Evolutionary conservation across 1,284 basidiomycete genomes (phyloP).

Genomic region (Ceratobasidium sp.): DNA sequence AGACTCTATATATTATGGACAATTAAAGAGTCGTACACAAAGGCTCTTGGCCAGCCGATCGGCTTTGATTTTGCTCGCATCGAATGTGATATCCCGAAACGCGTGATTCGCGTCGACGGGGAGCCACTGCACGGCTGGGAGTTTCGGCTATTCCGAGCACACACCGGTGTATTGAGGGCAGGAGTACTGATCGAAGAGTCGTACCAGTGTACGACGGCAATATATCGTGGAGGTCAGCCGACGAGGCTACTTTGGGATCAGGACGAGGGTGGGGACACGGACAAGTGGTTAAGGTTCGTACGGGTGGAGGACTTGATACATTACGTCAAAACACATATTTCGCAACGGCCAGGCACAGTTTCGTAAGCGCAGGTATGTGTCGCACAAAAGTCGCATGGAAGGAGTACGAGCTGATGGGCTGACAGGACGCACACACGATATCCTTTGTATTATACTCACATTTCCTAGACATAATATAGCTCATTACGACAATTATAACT

Average conservation of each 20-base stretch:
- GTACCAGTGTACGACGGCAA: conserved; percentile 44
- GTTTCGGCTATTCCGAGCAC: conserved; percentile 79
- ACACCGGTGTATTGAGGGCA: conserved; percentile 63
- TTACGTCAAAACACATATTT: conserved; percentile 41
- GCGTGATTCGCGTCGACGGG: conserved; percentile 70
- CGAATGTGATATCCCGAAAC: conserved; percentile 75
- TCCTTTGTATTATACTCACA: too few relatives aligned
- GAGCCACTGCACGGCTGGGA: conserved; percentile 79
- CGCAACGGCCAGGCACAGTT: not conserved
- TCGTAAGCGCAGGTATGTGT: conserved; percentile 16
- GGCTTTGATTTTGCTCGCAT: conserved; percentile 83
- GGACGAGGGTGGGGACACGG: conserved; percentile 28
- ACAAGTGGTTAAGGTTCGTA: conserved; percentile 38
- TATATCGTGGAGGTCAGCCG: conserved; percentile 39
- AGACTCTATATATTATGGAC: conserved; percentile 77
- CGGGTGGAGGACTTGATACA: conserved; percentile 39
- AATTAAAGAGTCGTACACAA: conserved; percentile 80
- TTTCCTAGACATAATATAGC: too few relatives aligned
- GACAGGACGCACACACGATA: too few relatives aligned
- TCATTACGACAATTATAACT: too few relatives aligned
- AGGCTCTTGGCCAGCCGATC: conserved; percentile 76
- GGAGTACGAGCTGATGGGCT: too few relatives aligned
- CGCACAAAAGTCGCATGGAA: too few relatives aligned
- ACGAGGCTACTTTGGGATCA: conserved; percentile 39
- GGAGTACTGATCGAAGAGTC: conserved; percentile 44